Conservation (phyloP, 805 yeast genomes). For the Cyberlindnera americana region DNA sequence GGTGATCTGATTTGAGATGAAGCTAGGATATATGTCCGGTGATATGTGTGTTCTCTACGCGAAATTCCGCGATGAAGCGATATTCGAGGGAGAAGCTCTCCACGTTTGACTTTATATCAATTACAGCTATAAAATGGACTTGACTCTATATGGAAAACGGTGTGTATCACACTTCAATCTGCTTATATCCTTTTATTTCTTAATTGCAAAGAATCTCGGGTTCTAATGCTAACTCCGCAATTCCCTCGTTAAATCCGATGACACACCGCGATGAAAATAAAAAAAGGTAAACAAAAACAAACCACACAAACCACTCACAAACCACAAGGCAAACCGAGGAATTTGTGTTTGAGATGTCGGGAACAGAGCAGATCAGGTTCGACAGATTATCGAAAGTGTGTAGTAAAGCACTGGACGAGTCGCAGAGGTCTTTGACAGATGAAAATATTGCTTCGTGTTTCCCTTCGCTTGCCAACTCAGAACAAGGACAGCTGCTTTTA, state of each 20-base stretch:
- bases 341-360: too few species aligned
- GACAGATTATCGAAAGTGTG: constrained; percentile 46
- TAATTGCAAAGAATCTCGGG: too few species aligned
- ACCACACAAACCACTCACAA: constrained; percentile 12
- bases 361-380: constrained; percentile 33
- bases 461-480: constrained; percentile 42
- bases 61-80: not conserved
- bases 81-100: too few species aligned
- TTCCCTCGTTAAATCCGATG: not conserved
- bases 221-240: too few species aligned
- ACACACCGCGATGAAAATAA: not conserved
- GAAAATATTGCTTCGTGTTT: constrained; percentile 49
- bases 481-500: constrained; percentile 39
- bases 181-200: too few species aligned
- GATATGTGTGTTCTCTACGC: not conserved
- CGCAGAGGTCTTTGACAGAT: constrained; percentile 43
- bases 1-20: too few species aligned
- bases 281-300: constrained; percentile 5
- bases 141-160: too few species aligned
- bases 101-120: too few species aligned
- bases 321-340: too few species aligned
- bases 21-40: too few species aligned
- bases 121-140: too few species aligned
- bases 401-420: constrained; percentile 48
- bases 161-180: too few species aligned